phyloP scores from a whole-genome alignment of 139 green algal species.

The Zygnema circumcarinatum region DNA sequence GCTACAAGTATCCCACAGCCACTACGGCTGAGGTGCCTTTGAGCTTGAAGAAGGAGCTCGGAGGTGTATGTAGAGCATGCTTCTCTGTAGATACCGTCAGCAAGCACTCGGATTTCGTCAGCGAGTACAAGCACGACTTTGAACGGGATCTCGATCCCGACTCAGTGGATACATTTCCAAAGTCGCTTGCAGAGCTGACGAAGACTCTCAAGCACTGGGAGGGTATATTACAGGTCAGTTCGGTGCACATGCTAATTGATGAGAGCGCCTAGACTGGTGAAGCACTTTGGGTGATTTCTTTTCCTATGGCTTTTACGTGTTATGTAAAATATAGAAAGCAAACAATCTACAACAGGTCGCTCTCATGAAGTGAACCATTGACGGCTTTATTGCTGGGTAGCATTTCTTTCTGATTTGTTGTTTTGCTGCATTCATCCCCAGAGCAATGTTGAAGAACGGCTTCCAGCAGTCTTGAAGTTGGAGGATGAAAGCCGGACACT shows the following conservation, averaged over 20 bases:
- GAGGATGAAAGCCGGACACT: constrained; percentile 81
- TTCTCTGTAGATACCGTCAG: constrained; percentile 67
- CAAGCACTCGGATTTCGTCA: constrained; percentile 68
- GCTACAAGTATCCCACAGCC: constrained; percentile 77
- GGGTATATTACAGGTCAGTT: constrained; percentile 39
- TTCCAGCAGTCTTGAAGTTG: constrained; percentile 78
- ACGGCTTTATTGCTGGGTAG: no score
- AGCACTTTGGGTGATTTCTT: no score
- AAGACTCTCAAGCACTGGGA: constrained; percentile 71
- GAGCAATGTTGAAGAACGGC: constrained; percentile 78
- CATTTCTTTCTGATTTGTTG: not conserved
- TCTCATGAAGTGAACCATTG: no score
- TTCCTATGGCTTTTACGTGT: no score
- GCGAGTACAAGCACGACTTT: constrained; percentile 83
- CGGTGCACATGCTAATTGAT: constrained; percentile 8
- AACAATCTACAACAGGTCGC: no score
- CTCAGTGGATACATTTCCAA: constrained; percentile 71
- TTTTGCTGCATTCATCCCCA: no score
- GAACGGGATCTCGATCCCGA: constrained; percentile 88
- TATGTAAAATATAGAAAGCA: no score
- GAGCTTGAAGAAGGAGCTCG: constrained; percentile 84
- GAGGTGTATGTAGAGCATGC: constrained; percentile 66
- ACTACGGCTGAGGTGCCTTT: constrained; percentile 75
- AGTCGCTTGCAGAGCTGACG: constrained; percentile 83
- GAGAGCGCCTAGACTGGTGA: not conserved